These are phyloP conservation scores for Geoglossum glabrum DNA, from an alignment of 495 filamentous ascomycete genomes.

Conservation along the genomic window DNA sequence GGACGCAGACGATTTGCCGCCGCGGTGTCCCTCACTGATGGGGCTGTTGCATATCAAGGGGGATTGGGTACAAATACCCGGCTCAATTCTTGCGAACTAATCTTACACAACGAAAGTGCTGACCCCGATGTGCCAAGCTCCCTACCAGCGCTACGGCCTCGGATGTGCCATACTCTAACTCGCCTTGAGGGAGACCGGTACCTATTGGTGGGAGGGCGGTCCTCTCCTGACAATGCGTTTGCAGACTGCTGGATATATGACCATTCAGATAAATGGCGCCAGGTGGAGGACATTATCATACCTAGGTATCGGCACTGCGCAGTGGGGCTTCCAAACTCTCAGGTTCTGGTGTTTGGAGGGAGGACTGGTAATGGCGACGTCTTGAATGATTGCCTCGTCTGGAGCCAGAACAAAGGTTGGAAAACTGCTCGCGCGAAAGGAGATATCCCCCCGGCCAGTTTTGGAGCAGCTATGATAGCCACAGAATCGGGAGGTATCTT, in stretches of 20 bases:
- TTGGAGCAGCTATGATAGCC: slow-evolving; percentile 35
- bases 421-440: slow-evolving; percentile 21
- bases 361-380: slow-evolving; percentile 34
- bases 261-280: slow-evolving; percentile 36
- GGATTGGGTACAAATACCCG: slow-evolving; percentile 25
- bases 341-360: slow-evolving; percentile 49
- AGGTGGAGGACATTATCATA: slow-evolving; percentile 36
- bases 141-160: slow-evolving; percentile 18
- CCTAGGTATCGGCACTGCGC: slow-evolving; percentile 58
- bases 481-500: slow-evolving; percentile 30
- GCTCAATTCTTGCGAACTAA: slow-evolving; percentile 32
- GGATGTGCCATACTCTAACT: slow-evolving; percentile 67
- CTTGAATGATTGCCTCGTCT: slow-evolving; percentile 43
- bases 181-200: slow-evolving; percentile 27
- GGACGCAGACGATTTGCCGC: slow-evolving; percentile 12
- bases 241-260: slow-evolving; percentile 47
- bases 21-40: slow-evolving; percentile 1
- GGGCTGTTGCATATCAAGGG: slow-evolving; percentile 1
- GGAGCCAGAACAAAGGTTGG: slow-evolving; percentile 36
- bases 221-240: slow-evolving; percentile 45
- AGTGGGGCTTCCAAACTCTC: slow-evolving; percentile 24
- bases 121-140: background rate
- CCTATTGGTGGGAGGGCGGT: slow-evolving; percentile 58
- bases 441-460: slow-evolving; percentile 29
- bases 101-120: background rate